Evolutionary conservation across 1,284 basidiomycete genomes (phyloP), one percentile per base, ranked within the genome.

Genomic region (Heterobasidion irregulare): DNA sequence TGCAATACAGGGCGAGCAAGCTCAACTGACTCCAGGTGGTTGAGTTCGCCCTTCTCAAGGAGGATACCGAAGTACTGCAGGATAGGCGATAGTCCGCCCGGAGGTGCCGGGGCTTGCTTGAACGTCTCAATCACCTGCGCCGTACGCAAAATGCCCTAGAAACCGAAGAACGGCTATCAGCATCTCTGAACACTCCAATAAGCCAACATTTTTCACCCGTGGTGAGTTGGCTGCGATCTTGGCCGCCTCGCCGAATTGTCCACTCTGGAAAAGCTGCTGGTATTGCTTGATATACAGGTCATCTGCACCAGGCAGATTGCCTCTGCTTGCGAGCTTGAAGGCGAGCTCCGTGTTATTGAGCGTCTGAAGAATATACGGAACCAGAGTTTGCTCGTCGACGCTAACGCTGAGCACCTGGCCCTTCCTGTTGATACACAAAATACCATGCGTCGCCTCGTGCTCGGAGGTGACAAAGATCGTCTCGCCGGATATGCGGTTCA

Each of bases 401-500:
- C 91, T 94, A 60, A 99, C 97, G 61, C 92, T 94, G 54, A 99
- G 80, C 16, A 99, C 95, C 72, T 99, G 97, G 52, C 97, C 97
- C 75, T 98, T 98, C 79, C 96, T 92, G 83, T 99, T 99, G 67
- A 99, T 94, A 63, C 96, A 97, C 63, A 99, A 94, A 71, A 99
- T 97, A 75, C 97, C 97, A 68, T 94, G 85, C 12, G 88, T 87
- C 33, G 86, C 82, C 72, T 98, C 95, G 70, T 98, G 94, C 66
- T 98, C 94, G 16, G 95, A 92, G 7, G 97, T 98, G 52, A 98
- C 95, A 72, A 99, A 99, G 71, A 99, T 98, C 50, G 97, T 99
- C 75, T 99, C 97, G 48, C 97, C 96, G 52, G 94, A 97, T 70
- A 99, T 99, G 61, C 97, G 91, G 82, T 99, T 99, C 97, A 99